Conservation (phyloP, 768 basidiomycete species). For the Epithele typhae region DNA sequence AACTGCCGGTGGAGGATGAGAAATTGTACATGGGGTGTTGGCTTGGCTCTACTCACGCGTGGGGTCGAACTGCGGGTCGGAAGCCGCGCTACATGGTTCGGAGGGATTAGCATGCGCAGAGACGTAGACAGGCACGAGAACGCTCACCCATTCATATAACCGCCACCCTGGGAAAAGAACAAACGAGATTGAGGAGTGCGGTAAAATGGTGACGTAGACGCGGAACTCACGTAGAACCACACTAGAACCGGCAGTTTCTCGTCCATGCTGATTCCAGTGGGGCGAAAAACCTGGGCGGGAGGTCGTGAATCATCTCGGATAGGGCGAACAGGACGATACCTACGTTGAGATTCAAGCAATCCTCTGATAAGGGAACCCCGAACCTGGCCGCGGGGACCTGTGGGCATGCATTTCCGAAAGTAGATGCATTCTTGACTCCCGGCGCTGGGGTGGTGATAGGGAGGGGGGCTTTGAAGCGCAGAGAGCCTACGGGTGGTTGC, state of each 20-base stretch:
- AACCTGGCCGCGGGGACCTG: slow-evolving; percentile 35
- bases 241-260: slow-evolving; percentile 26
- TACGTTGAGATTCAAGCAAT: slow-evolving; percentile 52
- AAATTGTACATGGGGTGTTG: not conserved
- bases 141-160: slow-evolving; percentile 39
- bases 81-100: slow-evolving; percentile 34
- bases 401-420: slow-evolving; percentile 55
- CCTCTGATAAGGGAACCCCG: slow-evolving; percentile 45
- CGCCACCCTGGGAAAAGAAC: slow-evolving; percentile 41
- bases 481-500: slow-evolving; percentile 44
- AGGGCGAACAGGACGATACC: too few species aligned
- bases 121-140: not conserved
- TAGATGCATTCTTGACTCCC: slow-evolving; percentile 36
- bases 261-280: slow-evolving; percentile 12
- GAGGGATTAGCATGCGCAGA: not conserved
- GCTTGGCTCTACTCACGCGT: slow-evolving; percentile 33
- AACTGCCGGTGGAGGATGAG: slow-evolving; percentile 25
- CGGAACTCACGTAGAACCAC: slow-evolving; percentile 27
- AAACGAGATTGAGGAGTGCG: not conserved
- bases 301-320: too few species aligned
- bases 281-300: slow-evolving; percentile 22
- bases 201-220: not conserved
- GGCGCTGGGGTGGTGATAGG: slow-evolving; percentile 29
- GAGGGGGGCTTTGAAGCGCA: slow-evolving; percentile 54
- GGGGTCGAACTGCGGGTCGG: slow-evolving; percentile 38